These are phyloP conservation scores for Pichia sporocuriosa DNA, from an alignment of 805 yeast species.

Conservation along the genomic window DNA sequence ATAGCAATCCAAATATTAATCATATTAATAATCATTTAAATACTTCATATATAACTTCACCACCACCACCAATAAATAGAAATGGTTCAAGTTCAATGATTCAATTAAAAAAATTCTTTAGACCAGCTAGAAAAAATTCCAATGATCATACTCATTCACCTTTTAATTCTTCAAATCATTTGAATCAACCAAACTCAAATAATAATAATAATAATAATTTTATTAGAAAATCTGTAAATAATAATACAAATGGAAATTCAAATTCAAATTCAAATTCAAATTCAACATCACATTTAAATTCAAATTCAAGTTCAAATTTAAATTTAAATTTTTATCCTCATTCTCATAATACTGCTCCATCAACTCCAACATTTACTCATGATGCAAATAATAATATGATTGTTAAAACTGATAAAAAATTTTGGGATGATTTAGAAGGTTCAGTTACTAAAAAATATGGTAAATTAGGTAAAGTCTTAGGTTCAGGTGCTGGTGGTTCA, in stretches of 20 bases:
- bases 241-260: too few relatives aligned
- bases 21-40: too few relatives aligned
- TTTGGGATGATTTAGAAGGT: conserved; percentile 46
- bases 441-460: conserved; percentile 58
- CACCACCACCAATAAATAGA: conserved; percentile 13
- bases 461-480: conserved; percentile 64
- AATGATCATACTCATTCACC: conserved; percentile 11
- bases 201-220: not conserved
- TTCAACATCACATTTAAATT: not conserved
- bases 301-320: not conserved
- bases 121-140: conserved; percentile 39
- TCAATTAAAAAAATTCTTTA: conserved; percentile 65
- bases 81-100: conserved; percentile 42
- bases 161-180: conserved; percentile 6
- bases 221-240: too few relatives aligned
- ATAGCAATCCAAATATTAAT: too few relatives aligned
- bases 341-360: conserved; percentile 14
- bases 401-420: conserved; percentile 31
- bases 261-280: conserved; percentile 16
- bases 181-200: not conserved
- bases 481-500: conserved; percentile 86
- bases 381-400: conserved; percentile 36
- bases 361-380: conserved; percentile 34
- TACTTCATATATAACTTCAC: too few relatives aligned
- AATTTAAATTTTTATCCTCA: too few relatives aligned